These are phyloP conservation scores for Leishmania braziliensis DNA, from an alignment of 208 protist species.

Conservation along the genomic window DNA sequence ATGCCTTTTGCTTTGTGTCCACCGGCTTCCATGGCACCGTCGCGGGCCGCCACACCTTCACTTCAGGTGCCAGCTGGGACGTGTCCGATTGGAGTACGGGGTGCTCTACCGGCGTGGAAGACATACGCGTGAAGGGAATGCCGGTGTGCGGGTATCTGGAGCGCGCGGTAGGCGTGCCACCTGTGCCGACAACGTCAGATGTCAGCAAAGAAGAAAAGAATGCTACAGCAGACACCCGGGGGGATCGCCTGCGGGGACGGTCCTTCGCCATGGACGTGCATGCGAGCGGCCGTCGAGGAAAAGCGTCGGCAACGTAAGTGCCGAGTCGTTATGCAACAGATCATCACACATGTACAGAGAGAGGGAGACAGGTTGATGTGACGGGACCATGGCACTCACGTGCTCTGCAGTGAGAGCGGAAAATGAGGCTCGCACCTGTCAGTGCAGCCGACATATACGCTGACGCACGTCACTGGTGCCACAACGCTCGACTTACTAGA, in stretches of 20 bases:
- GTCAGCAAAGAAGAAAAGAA: not conserved
- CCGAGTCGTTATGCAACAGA: not conserved
- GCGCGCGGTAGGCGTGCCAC: not conserved
- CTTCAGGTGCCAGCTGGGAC: not conserved
- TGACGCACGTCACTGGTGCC: not conserved
- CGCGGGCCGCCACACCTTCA: constrained; percentile 24
- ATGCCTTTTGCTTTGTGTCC: not conserved
- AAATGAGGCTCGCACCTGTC: not conserved
- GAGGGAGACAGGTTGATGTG: not conserved
- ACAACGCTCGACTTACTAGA: not conserved
- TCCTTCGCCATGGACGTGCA: not conserved
- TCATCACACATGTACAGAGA: not conserved
- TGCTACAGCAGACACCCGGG: not conserved
- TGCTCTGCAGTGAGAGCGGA: not conserved
- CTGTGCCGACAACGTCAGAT: not conserved
- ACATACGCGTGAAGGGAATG: not conserved
- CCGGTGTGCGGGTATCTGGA: not conserved
- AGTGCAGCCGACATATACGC: not conserved
- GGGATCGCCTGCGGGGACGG: not conserved
- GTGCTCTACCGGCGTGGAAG: not conserved
- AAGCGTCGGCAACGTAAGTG: not conserved
- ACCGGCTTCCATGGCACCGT: constrained; percentile 21
- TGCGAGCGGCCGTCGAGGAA: not conserved
- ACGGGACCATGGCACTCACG: not conserved
- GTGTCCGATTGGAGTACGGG: not conserved